Conservation (phyloP, 176 grass and related monocot species). For the Musa acuminata region DNA sequence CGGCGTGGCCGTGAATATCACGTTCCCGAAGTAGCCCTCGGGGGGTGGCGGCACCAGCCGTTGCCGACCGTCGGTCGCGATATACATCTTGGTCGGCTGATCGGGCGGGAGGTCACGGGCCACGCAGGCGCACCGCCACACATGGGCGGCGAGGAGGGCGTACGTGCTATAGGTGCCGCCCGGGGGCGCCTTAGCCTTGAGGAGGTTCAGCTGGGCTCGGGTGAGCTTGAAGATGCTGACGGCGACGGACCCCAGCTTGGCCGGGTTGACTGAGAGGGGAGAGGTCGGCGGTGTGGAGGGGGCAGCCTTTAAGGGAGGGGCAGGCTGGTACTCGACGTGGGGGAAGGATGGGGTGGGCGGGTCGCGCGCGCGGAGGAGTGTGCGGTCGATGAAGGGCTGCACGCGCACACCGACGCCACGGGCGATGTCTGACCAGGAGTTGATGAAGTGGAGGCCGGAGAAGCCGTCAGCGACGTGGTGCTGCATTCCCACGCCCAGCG, state of each 20-base stretch:
- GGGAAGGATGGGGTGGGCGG: slow-evolving; percentile 54
- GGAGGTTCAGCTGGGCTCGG: slow-evolving; percentile 28
- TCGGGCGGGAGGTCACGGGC: slow-evolving; percentile 51
- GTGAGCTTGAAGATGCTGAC: slow-evolving; percentile 75
- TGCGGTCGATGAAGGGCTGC: slow-evolving; percentile 60
- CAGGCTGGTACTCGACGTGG: slow-evolving; percentile 72
- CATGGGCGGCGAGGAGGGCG: slow-evolving; percentile 51
- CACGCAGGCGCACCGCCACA: slow-evolving; percentile 69
- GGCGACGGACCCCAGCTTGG: slow-evolving; percentile 18
- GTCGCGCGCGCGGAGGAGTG: slow-evolving; percentile 49
- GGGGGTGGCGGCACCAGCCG: slow-evolving; percentile 53
- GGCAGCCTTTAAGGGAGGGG: slow-evolving; percentile 44
- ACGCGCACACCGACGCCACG: slow-evolving; percentile 39
- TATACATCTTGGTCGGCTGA: slow-evolving; percentile 66
- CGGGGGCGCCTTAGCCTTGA: slow-evolving; percentile 25
- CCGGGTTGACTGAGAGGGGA: not conserved
- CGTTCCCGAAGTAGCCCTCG: slow-evolving; percentile 84
- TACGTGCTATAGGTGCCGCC: slow-evolving; percentile 42
- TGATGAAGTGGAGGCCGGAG: slow-evolving; percentile 82
- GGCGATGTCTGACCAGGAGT: slow-evolving; percentile 82
- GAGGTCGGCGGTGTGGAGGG: not conserved
- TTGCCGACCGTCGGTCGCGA: slow-evolving; percentile 57
- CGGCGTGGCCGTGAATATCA: slow-evolving; percentile 81
- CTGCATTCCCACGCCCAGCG: slow-evolving; percentile 83
- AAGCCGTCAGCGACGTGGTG: slow-evolving; percentile 72